Conservation (phyloP, 257 asterid genomes). For the Marsdenia floribunda region DNA sequence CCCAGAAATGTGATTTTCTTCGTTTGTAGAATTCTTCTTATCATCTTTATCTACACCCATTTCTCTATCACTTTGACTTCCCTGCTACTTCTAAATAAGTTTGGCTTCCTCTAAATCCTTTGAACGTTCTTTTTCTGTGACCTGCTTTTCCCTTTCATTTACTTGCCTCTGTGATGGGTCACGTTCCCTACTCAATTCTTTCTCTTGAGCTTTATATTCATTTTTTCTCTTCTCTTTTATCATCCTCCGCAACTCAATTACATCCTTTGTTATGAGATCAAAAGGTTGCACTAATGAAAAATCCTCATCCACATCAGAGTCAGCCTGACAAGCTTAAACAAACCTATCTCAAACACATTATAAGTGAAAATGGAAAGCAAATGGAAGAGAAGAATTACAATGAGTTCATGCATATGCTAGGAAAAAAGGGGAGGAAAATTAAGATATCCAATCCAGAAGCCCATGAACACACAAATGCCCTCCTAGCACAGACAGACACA, state of each 20-base stretch:
- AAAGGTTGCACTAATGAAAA: slow-evolving; percentile 28
- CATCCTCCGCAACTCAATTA: slow-evolving; percentile 20
- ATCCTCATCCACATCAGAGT: slow-evolving; percentile 31
- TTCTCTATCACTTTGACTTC: slow-evolving; percentile 3
- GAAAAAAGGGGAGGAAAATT: background rate
- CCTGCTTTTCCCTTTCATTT: slow-evolving; percentile 21
- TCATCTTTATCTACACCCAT: slow-evolving; percentile 13
- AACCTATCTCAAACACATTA: slow-evolving; percentile 4
- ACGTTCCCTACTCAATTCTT: slow-evolving; percentile 19
- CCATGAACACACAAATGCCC: background rate
- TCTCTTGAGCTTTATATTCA: slow-evolving; percentile 15
- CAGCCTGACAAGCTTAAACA: slow-evolving; percentile 26
- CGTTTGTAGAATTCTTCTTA: slow-evolving; percentile 16
- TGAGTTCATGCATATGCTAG: slow-evolving; percentile 20
- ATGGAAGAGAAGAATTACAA: slow-evolving; percentile 3
- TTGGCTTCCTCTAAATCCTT: slow-evolving; percentile 18
- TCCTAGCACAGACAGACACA: background rate
- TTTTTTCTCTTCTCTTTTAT: slow-evolving; percentile 25
- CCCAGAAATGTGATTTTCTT: slow-evolving; percentile 18
- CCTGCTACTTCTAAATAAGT: slow-evolving; percentile 14
- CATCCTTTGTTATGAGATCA: slow-evolving; percentile 44
- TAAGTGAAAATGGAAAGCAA: background rate
- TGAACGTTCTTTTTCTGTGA: slow-evolving; percentile 14
- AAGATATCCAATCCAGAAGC: background rate
- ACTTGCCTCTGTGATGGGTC: slow-evolving; percentile 14